These are phyloP conservation scores for Calonectria ilicicola DNA, from an alignment of 2,329 filamentous ascomycete genomes.

Conservation along the genomic window DNA sequence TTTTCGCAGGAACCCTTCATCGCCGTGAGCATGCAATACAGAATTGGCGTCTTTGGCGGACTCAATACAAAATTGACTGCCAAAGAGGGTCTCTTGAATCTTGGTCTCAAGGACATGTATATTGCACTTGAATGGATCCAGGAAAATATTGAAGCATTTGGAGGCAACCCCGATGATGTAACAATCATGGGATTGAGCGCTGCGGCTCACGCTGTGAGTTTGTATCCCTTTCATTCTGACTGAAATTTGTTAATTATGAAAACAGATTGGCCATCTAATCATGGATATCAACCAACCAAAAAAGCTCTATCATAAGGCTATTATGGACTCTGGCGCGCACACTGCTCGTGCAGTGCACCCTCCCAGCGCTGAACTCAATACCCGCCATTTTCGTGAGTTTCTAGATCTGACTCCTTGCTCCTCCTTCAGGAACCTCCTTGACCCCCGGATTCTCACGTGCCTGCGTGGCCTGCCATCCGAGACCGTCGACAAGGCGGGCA, in stretches of 20 bases:
- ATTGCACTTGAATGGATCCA: constrained; percentile 62
- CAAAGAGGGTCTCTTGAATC: constrained; percentile 65
- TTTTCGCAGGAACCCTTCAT: constrained; percentile 60
- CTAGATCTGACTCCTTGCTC: constrained; percentile 44
- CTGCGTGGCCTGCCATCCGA: constrained; percentile 40
- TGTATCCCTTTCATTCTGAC: accelerated
- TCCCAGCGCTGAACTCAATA: constrained; percentile 40
- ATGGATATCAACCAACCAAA: constrained; percentile 49
- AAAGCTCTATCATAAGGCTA: constrained; percentile 47
- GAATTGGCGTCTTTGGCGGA: constrained; percentile 71
- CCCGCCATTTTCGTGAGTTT: constrained; percentile 45
- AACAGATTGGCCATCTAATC: constrained; percentile 45
- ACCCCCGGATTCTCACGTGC: constrained; percentile 41
- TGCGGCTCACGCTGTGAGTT: constrained; percentile 47
- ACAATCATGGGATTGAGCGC: constrained; percentile 60
- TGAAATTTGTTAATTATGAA: not conserved
- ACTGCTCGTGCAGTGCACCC: constrained; percentile 46
- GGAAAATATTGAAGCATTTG: constrained; percentile 63
- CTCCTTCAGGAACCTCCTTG: constrained; percentile 38
- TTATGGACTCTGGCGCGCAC: constrained; percentile 48
- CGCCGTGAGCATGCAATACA: constrained; percentile 58
- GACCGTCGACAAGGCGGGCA: constrained; percentile 41
- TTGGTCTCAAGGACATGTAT: constrained; percentile 64
- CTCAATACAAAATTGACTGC: constrained; percentile 63
- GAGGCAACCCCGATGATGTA: constrained; percentile 60